Percentiles rank a stretch among this genome's conserved stretches.
Evolutionary conservation across 352 stramenopile species (phyloP).

Genomic region (Pythium biforme): DNA sequence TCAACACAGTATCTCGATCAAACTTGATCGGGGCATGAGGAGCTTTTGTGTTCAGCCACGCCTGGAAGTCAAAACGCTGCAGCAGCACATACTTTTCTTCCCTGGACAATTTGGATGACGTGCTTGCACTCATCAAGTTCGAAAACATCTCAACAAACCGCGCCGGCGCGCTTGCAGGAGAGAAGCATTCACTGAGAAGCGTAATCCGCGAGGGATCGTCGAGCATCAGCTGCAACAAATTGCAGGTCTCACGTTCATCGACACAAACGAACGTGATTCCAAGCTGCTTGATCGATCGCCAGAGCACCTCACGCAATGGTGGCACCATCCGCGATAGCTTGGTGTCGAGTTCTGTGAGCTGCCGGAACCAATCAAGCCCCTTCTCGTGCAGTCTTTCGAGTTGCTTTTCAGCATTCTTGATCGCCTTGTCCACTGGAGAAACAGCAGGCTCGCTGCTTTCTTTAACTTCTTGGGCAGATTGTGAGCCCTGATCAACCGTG

Average conservation of each 20-base stretch:
- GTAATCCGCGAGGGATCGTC: conserved; percentile 81
- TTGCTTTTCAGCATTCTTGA: conserved; percentile 28
- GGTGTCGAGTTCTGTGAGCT: conserved; percentile 76
- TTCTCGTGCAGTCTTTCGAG: conserved; percentile 60
- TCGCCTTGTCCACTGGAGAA: neutral
- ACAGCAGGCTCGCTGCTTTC: neutral
- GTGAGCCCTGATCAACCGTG: neutral
- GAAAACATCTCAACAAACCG: conserved; percentile 88
- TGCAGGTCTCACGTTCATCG: conserved; percentile 80
- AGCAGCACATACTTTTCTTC: conserved; percentile 76
- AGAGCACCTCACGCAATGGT: conserved; percentile 78
- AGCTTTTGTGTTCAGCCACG: conserved; percentile 65
- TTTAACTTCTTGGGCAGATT: conserved; percentile 6
- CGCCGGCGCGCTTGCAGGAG: conserved; percentile 60
- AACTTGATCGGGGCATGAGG: conserved; percentile 60
- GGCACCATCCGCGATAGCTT: conserved; percentile 81
- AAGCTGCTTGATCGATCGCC: conserved; percentile 80
- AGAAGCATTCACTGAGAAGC: conserved; percentile 82
- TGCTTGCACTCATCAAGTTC: conserved; percentile 77
- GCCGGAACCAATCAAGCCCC: conserved; percentile 80
- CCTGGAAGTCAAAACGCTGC: conserved; percentile 71
- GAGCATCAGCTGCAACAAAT: conserved; percentile 80
- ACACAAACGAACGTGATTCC: conserved; percentile 77
- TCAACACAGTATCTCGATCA: conserved; percentile 79
- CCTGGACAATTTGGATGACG: conserved; percentile 59